Evolutionary conservation across 2,329 filamentous ascomycete species (phyloP).

Genomic region (Aspergillus pseudoviridinutans): DNA sequence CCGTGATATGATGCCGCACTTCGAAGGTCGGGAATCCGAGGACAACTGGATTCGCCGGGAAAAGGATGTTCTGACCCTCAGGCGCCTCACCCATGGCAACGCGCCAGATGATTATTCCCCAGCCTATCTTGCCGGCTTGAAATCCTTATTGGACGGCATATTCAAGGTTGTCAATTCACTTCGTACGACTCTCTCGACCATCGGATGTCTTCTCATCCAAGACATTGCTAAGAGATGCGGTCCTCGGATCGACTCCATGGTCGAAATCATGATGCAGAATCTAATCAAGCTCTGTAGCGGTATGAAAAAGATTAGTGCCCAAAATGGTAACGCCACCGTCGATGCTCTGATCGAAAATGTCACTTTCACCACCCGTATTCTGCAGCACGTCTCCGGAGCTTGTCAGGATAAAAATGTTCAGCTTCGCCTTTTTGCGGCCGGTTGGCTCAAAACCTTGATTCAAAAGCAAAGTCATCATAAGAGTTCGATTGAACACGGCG

Average conservation of each 20-base stretch:
- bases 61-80: slow-evolving; percentile 70
- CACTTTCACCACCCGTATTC: slow-evolving; percentile 72
- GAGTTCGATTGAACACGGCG: slow-evolving; percentile 75
- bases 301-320: slow-evolving; percentile 88
- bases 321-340: slow-evolving; percentile 77
- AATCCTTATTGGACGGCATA: slow-evolving; percentile 76
- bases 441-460: slow-evolving; percentile 80
- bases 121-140: slow-evolving; percentile 66
- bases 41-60: slow-evolving; percentile 88
- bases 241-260: slow-evolving; percentile 77
- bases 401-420: slow-evolving; percentile 92
- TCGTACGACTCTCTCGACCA: slow-evolving; percentile 83
- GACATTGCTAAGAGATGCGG: slow-evolving; percentile 76
- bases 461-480: slow-evolving; percentile 74
- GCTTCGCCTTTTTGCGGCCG: slow-evolving; percentile 70
- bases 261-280: slow-evolving; percentile 83
- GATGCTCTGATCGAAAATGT: slow-evolving; percentile 74
- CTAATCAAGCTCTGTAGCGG: slow-evolving; percentile 84
- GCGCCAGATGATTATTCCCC: slow-evolving; percentile 71
- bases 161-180: slow-evolving; percentile 80
- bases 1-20: slow-evolving; percentile 72
- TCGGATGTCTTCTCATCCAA: slow-evolving; percentile 78
- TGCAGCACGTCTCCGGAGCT: slow-evolving; percentile 80
- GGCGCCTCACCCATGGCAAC: slow-evolving; percentile 78
- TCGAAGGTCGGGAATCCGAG: slow-evolving; percentile 86